These are phyloP conservation scores for Encephalitozoon hellem DNA, from an alignment of 371 early-diverging fungal genomes.

Conservation along the genomic window DNA sequence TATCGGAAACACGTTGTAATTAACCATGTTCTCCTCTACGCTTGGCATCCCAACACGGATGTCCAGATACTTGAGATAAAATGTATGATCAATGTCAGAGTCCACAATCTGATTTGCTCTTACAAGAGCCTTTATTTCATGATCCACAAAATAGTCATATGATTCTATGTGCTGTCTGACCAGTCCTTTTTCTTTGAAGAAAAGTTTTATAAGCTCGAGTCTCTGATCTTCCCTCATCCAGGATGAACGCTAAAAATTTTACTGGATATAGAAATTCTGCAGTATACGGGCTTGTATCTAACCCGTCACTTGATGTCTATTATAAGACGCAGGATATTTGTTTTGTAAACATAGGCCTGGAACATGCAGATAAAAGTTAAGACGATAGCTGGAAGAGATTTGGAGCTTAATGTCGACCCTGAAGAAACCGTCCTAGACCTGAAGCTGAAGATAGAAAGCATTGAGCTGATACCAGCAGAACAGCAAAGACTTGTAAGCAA, in stretches of 20 bases:
- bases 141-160: slow-evolving; percentile 92
- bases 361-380: slow-evolving; percentile 54
- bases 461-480: slow-evolving; percentile 41
- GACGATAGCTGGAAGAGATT: slow-evolving; percentile 49
- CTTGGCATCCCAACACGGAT: slow-evolving; percentile 56
- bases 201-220: slow-evolving; percentile 74
- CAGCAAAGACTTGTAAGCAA: slow-evolving; percentile 55
- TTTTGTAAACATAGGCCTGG: slow-evolving; percentile 7
- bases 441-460: slow-evolving; percentile 45
- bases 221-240: slow-evolving; percentile 17
- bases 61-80: slow-evolving; percentile 71
- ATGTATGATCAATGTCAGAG: slow-evolving; percentile 93
- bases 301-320: not conserved
- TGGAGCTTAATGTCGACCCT: slow-evolving; percentile 43
- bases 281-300: not conserved
- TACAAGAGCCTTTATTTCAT: slow-evolving; percentile 84
- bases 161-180: slow-evolving; percentile 99
- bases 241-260: not conserved
- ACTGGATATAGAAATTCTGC: not conserved
- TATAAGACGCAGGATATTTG: not conserved
- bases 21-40: slow-evolving; percentile 65
- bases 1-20: slow-evolving; percentile 72
- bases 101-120: slow-evolving; percentile 81
- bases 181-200: slow-evolving; percentile 89
- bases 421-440: slow-evolving; percentile 37